Evolutionary conservation across 2,329 filamentous ascomycete species (phyloP).

Genomic region (Zymoseptoria crescenta): DNA sequence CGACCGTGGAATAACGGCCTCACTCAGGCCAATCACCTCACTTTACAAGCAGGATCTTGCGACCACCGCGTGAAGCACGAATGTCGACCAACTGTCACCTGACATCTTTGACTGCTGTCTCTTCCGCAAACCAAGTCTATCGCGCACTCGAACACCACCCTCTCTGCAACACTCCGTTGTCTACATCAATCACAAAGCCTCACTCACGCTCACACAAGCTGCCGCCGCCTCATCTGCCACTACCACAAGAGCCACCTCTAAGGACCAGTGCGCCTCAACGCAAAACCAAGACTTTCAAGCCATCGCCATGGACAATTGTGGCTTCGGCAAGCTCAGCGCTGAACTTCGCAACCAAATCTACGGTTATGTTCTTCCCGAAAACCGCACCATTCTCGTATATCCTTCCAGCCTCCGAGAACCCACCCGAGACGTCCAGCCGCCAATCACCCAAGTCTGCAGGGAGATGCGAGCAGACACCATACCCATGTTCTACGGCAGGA

Average conservation of each 20-base stretch:
- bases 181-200: no score
- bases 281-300: not conserved
- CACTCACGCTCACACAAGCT: no score
- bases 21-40: not conserved
- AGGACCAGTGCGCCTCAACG: no score
- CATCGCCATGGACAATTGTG: not conserved
- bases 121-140: no score
- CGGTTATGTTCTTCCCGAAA: slow-evolving; percentile 2
- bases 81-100: no score
- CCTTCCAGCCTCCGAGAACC: not conserved
- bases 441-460: not conserved
- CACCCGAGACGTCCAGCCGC: not conserved
- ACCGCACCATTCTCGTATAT: not conserved
- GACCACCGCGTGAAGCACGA: no score
- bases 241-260: no score
- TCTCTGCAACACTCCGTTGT: no score
- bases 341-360: slow-evolving; percentile 3
- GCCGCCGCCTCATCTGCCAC: no score
- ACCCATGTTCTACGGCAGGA: not conserved
- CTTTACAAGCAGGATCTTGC: not conserved
- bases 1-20: not conserved
- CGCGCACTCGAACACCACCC: no score
- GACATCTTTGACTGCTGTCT: no score
- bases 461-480: not conserved
- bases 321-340: not conserved